Evolutionary conservation across 2,329 filamentous ascomycete species (phyloP).

Genomic region (Mariannaea elegans): DNA sequence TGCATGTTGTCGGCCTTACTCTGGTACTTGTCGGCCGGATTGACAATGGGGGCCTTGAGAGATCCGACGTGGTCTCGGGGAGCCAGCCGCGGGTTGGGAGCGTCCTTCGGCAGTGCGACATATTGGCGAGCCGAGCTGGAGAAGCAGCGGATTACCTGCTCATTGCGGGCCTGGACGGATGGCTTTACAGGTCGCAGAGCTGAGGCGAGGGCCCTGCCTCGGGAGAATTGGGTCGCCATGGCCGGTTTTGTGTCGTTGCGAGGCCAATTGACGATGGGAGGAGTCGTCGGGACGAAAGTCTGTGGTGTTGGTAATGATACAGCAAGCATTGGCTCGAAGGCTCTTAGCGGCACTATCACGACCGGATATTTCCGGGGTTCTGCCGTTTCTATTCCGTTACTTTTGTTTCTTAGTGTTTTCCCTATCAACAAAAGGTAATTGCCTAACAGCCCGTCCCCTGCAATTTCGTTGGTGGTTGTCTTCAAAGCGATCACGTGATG

Average conservation of each 20-base stretch:
- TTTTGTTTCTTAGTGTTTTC: background rate
- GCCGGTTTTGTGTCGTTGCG: slow-evolving; percentile 45
- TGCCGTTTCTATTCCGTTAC: slow-evolving; percentile 41
- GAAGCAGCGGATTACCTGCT: slow-evolving; percentile 58
- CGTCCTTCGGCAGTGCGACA: slow-evolving; percentile 68
- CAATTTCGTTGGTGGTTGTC: slow-evolving; percentile 5
- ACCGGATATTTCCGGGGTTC: slow-evolving; percentile 39
- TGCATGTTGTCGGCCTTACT: slow-evolving; percentile 89
- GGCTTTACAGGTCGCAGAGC: slow-evolving; percentile 63
- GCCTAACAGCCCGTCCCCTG: slow-evolving; percentile 14
- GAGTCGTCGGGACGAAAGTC: slow-evolving; percentile 38
- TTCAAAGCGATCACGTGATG: slow-evolving; percentile 35
- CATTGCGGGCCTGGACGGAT: slow-evolving; percentile 51
- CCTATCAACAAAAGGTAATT: slow-evolving; percentile 21
- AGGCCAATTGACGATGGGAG: slow-evolving; percentile 56
- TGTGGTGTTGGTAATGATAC: slow-evolving; percentile 45
- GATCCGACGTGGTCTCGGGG: slow-evolving; percentile 65
- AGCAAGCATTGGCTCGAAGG: slow-evolving; percentile 39
- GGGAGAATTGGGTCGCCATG: slow-evolving; percentile 70
- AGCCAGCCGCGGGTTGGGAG: slow-evolving; percentile 73
- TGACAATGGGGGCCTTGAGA: slow-evolving; percentile 82
- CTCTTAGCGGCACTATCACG: slow-evolving; percentile 33
- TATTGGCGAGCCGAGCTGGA: slow-evolving; percentile 56
- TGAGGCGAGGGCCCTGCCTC: slow-evolving; percentile 64
- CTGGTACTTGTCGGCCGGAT: slow-evolving; percentile 92